Evolutionary conservation across 768 basidiomycete species (phyloP), one percentile per base, ranked within the genome.

Genomic region (Trametes cinnabarina): DNA sequence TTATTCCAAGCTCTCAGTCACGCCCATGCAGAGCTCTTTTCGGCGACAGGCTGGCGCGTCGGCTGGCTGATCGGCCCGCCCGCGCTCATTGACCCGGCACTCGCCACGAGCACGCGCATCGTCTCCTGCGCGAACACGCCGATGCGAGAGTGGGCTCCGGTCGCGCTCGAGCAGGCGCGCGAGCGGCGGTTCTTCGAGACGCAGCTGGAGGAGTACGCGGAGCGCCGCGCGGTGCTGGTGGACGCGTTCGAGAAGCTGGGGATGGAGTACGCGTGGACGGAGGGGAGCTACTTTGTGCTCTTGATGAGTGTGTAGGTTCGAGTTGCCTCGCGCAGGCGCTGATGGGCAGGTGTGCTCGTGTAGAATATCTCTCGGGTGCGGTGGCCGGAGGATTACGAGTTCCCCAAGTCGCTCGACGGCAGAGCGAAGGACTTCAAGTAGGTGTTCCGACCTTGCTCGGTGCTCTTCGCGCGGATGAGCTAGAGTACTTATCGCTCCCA

Each of bases 21-120:
- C n/a, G n/a, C n/a, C n/a, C 30, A 12, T 12, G 30, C 30, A 94
- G 93, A 97, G 78, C 85, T 92, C 1, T 98, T 98, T 71, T 90
- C 94, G 9, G 92, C 92, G 4, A 98, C 96, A 2, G 96, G 96
- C 34, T 98, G 94, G 94, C 88, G 96, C 54, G 83, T 98, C 47
- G 96, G 96, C 62, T 98, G 94, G 95, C 82, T 96, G 5, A 87
- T 98, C 65, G 96, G 88, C 12, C 93, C 94, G 9, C 68, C 80
- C 30, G 84, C 82, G 41, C 87, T 98, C 64, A 88, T 94, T 54
- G 75, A 77, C n/a, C n/a, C n/a, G n/a, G 88, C 92, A 19, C 80
- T 95, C 30, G 93, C 94, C 7, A 95, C 92, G 7, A 85, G 84
- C 47, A 95, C 94, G 0, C 88, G 96, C 40, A 94, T 98, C 66